These are phyloP conservation scores for Diophrys sp. DNA, from an alignment of 73 alveolate species.

Conservation along the genomic window DNA sequence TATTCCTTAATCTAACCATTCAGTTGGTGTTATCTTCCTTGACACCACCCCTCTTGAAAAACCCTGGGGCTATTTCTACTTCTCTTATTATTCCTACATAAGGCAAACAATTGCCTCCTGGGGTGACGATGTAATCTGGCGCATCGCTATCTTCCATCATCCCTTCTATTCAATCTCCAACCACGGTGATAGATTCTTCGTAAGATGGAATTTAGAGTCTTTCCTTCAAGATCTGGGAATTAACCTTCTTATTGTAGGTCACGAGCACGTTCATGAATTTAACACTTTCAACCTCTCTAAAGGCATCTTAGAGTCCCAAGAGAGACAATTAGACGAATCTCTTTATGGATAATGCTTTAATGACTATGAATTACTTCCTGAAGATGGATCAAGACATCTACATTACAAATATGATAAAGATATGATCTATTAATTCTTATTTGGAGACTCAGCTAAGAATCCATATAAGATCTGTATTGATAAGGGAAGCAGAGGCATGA, in stretches of 20 bases:
- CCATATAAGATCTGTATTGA: background rate
- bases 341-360: background rate
- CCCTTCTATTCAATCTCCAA: constrained; percentile 7
- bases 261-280: constrained; percentile 2
- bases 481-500: background rate
- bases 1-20: background rate
- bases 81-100: background rate
- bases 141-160: constrained; percentile 6
- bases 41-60: background rate
- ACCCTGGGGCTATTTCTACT: background rate
- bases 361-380: background rate
- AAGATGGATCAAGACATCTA: background rate
- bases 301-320: too few species aligned
- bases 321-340: background rate
- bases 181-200: background rate
- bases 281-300: too few species aligned
- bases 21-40: background rate
- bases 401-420: background rate
- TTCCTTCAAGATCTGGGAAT: background rate
- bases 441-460: background rate
- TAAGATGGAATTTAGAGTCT: background rate
- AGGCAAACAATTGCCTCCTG: background rate
- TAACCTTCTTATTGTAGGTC: background rate
- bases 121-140: constrained; percentile 8
- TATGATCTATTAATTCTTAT: background rate